Evolutionary conservation across 192 early-diverging fungal species (phyloP), one percentile per base, ranked within the genome.

Genomic region (Umbelopsis vinacea): DNA sequence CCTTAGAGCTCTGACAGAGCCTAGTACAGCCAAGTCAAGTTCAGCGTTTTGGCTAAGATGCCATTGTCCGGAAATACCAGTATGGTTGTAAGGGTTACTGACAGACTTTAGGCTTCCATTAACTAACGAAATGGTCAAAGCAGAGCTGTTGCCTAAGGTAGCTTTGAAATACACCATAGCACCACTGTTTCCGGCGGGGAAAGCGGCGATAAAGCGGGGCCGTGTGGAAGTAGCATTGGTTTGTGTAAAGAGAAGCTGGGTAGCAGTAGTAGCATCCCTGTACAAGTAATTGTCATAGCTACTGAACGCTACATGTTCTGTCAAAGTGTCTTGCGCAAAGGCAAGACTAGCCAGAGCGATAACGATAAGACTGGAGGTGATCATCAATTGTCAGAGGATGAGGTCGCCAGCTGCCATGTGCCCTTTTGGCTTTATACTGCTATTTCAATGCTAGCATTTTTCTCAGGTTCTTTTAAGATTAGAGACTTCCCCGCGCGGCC

Each of bases 151-250:
- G 26, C 46, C 46, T 5, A 12, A 19, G 45, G 46, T 10, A 0
- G 67, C 37, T 22, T 47, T 48, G 46, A 68, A 68, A 26, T 68
- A 68, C 22, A 43, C 46, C 67, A 68, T 68, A 10, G 67, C 67
- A 23, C 67, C 67, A 21, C 67, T 68, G 67, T 68, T 68, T 22
- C 67, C 67, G n/a, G 67, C 67, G 0, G 67, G 67, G 21, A 68
- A 68, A 26, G 67, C 67, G 3, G 67, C 67, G 10, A 68, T 48
- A 21, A 68, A 68, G 8, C 67, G 67, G 47, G 40, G 45, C 6
- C 29, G 8, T 1, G 35, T 37, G 40, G 12, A 46, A 0, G 67
- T 47, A 4, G 45, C 38, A 68, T 68, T 68, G 19, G 40, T 22
- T 9, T 68, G 22, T 7, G 67, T 47, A 22, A 68, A 48, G 1